These are phyloP conservation scores for Phytophthora fragariaefolia DNA, from an alignment of 352 stramenopile species.

Conservation along the genomic window DNA sequence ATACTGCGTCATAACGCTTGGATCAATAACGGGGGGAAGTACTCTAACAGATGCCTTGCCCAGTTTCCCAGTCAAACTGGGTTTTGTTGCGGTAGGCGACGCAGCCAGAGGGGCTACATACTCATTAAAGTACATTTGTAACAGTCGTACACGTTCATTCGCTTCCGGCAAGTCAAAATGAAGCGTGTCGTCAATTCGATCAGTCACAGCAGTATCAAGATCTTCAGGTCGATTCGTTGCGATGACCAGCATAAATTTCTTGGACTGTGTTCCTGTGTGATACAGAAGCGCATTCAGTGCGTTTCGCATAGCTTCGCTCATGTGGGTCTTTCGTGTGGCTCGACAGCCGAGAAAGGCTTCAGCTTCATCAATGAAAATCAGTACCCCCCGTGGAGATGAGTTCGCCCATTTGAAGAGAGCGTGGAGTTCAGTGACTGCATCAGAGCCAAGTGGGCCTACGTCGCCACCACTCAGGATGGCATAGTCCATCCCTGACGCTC, in stretches of 20 bases:
- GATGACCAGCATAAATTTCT: conserved; percentile 84
- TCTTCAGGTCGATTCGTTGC: conserved; percentile 87
- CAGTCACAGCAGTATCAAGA: conserved; percentile 76
- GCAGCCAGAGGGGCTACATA: conserved; percentile 51
- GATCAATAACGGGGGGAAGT: conserved; percentile 19
- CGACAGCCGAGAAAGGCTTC: conserved; percentile 84
- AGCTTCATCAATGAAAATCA: conserved; percentile 92
- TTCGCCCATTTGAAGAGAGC: conserved; percentile 86
- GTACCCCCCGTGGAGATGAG: conserved; percentile 65
- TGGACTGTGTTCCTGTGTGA: conserved; percentile 76
- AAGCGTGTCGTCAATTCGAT: conserved; percentile 86
- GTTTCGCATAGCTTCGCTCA: conserved; percentile 86
- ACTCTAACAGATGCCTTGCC: conserved; percentile 28
- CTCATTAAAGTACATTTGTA: conserved; percentile 78
- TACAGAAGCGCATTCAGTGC: conserved; percentile 86
- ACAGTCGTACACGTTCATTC: conserved; percentile 62
- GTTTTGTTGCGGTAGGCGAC: not conserved
- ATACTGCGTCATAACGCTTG: conserved; percentile 50
- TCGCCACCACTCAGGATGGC: conserved; percentile 88
- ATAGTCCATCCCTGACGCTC: conserved; percentile 76
- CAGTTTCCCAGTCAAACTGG: not conserved
- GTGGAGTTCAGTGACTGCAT: conserved; percentile 84
- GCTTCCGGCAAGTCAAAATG: conserved; percentile 78
- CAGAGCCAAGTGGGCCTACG: conserved; percentile 75
- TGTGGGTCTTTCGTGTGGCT: conserved; percentile 79